Evolutionary conservation across 306 rosid species (phyloP).

Genomic region (Chamaecrista fasciculata): DNA sequence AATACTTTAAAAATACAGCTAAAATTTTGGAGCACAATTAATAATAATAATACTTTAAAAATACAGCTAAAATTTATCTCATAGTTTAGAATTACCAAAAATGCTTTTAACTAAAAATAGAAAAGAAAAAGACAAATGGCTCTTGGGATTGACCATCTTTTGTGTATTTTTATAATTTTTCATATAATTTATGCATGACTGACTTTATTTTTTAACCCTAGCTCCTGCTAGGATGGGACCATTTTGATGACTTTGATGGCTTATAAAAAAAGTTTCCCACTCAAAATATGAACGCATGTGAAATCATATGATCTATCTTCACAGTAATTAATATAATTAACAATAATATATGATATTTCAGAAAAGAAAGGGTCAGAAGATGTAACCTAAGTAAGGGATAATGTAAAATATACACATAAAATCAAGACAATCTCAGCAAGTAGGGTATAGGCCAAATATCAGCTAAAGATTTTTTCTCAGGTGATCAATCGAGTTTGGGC

Average conservation of each 20-base stretch:
- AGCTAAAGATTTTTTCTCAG: neutral
- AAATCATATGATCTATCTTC: constrained; percentile 29
- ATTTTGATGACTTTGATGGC: constrained; percentile 25
- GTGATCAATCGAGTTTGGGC: no score
- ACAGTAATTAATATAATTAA: constrained; percentile 3
- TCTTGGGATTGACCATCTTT: constrained; percentile 36
- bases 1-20: no score
- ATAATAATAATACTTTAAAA: no score
- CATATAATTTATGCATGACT: neutral
- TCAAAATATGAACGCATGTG: constrained; percentile 26
- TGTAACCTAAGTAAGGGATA: constrained; percentile 54
- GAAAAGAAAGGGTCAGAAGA: constrained; percentile 28
- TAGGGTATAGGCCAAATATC: constrained; percentile 25
- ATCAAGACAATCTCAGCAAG: constrained; percentile 29
- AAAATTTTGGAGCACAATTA: no score
- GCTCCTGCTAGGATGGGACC: constrained; percentile 25
- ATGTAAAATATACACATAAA: constrained; percentile 26
- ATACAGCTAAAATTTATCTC: no score
- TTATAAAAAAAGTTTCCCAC: neutral
- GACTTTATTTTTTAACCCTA: constrained; percentile 4
- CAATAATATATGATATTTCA: neutral
- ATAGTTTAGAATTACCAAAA: no score
- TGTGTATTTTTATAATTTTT: neutral
- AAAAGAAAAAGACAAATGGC: neutral
- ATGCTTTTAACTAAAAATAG: no score